phyloP scores from a whole-genome alignment of 345 rosid genomes.

The Isatis tinctoria region DNA sequence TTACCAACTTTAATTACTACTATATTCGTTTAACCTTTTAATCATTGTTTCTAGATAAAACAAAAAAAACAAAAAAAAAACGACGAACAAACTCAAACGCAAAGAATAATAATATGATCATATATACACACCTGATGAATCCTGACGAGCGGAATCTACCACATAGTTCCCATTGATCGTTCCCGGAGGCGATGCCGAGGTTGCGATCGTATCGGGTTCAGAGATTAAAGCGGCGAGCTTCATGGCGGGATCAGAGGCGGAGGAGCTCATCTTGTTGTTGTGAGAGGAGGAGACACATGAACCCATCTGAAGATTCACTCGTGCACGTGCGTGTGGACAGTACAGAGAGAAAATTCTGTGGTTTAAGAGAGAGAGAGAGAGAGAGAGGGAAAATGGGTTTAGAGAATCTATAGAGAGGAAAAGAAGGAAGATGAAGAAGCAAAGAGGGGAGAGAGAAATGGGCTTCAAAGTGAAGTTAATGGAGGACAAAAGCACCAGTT shows the following conservation, averaged over 20 bases:
- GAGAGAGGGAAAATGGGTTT: not conserved
- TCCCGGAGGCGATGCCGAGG: not conserved
- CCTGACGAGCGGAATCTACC: not conserved
- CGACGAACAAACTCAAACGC: not conserved
- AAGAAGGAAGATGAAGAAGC: slow-evolving; percentile 26
- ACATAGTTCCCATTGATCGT: not conserved
- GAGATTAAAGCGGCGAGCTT: not conserved
- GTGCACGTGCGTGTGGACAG: not conserved
- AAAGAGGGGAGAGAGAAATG: not conserved
- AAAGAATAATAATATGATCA: not conserved
- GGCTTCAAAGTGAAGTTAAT: slow-evolving; percentile 25
- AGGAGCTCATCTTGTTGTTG: slow-evolving; percentile 4
- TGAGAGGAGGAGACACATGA: slow-evolving; percentile 31
- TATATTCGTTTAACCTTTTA: not conserved
- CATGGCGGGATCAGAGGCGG: not conserved
- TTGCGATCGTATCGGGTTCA: not conserved
- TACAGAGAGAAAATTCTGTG: not conserved
- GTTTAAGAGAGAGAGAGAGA: not conserved
- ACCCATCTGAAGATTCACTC: slow-evolving; percentile 10
- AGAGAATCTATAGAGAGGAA: slow-evolving; percentile 12
- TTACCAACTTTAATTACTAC: not conserved
- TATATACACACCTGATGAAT: not conserved
- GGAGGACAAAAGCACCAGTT: slow-evolving; percentile 6
- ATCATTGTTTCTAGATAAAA: not conserved
- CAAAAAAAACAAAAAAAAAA: not conserved